Conservation (phyloP, 805 yeast species). For the Jamesozyma spencerorum region DNA sequence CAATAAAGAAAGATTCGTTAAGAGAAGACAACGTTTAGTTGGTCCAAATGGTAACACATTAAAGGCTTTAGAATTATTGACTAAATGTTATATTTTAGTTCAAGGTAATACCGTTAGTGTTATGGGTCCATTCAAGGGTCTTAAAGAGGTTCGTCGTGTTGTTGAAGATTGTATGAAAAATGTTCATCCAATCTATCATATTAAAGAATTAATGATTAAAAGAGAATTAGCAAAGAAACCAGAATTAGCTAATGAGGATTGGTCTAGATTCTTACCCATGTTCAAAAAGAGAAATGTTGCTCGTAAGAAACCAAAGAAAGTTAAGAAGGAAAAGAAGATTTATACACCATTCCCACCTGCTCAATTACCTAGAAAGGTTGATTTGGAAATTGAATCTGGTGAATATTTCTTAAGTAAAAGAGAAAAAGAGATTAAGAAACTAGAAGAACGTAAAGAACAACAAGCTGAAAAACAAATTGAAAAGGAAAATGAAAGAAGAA, state of each 20-base stretch:
- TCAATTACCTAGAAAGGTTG: slow-evolving; percentile 93
- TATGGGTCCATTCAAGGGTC: slow-evolving; percentile 93
- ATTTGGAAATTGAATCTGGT: slow-evolving; percentile 95
- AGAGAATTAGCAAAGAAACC: slow-evolving; percentile 92
- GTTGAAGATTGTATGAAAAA: slow-evolving; percentile 97
- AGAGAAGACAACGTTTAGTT: slow-evolving; percentile 90
- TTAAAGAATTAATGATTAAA: slow-evolving; percentile 94
- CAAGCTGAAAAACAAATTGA: slow-evolving; percentile 61
- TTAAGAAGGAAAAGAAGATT: slow-evolving; percentile 53
- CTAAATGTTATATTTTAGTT: slow-evolving; percentile 91
- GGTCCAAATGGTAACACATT: slow-evolving; percentile 97
- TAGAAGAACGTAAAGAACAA: slow-evolving; percentile 68
- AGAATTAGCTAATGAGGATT: slow-evolving; percentile 88
- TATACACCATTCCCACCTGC: slow-evolving; percentile 99
- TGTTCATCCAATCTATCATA: slow-evolving; percentile 94
- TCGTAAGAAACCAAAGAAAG: slow-evolving; percentile 74
- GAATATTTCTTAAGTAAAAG: slow-evolving; percentile 88
- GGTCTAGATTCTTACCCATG: slow-evolving; percentile 93
- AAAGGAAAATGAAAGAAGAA: slow-evolving; percentile 59
- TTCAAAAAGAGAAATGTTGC: slow-evolving; percentile 95
- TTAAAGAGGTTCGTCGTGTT: slow-evolving; percentile 84
- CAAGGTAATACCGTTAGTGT: slow-evolving; percentile 96
- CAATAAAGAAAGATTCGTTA: slow-evolving; percentile 87
- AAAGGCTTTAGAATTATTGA: slow-evolving; percentile 87
- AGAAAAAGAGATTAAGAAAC: slow-evolving; percentile 64